Conservation (phyloP, 2,329 filamentous ascomycete species). For the Talaromyces sp. region DNA sequence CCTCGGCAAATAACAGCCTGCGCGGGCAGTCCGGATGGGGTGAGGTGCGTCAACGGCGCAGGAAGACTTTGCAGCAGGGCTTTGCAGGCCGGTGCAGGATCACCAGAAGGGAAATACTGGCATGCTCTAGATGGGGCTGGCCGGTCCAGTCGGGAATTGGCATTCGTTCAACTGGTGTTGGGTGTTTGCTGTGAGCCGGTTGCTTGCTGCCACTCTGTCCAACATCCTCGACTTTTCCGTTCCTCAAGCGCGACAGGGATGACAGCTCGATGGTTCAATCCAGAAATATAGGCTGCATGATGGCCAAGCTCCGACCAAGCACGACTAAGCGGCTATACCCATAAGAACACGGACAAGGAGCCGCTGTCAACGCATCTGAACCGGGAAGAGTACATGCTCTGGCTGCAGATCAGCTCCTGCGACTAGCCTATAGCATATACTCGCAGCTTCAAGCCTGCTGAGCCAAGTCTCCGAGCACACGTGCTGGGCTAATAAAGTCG, state of each 20-base stretch:
- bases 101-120: constrained; percentile 1
- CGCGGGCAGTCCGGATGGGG: constrained; percentile 8
- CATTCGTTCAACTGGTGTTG: neutral
- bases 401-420: neutral
- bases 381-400: neutral
- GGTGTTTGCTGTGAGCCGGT: neutral
- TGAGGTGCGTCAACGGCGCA: constrained; percentile 10
- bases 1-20: neutral
- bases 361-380: neutral
- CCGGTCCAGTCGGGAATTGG: neutral
- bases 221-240: neutral
- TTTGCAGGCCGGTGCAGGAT: neutral
- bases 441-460: neutral
- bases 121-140: neutral
- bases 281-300: neutral
- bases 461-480: neutral
- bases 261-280: neutral
- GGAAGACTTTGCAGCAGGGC: neutral
- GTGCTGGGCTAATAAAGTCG: neutral
- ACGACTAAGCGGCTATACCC: neutral
- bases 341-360: neutral
- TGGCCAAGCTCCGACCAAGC: neutral
- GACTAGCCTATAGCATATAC: neutral
- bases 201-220: neutral
- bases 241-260: neutral